These are phyloP conservation scores for Syzygium aqueum DNA, from an alignment of 345 rosid genomes.

Conservation along the genomic window DNA sequence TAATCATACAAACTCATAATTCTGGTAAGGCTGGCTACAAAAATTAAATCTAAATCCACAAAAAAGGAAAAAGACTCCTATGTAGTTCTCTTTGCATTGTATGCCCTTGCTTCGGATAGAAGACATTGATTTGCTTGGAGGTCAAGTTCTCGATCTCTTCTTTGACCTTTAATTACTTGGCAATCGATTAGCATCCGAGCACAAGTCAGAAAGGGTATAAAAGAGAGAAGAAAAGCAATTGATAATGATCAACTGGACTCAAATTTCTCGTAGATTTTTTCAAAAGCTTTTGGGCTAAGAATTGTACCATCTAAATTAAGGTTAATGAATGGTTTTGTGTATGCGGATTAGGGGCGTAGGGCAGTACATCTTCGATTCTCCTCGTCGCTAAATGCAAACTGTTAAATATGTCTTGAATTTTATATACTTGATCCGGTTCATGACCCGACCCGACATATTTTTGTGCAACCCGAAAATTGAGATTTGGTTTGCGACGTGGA, in stretches of 20 bases:
- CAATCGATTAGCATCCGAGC: neutral
- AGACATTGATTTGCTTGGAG: neutral
- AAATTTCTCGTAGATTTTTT: neutral
- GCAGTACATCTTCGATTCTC: too few relatives aligned
- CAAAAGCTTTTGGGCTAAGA: neutral
- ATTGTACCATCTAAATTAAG: neutral
- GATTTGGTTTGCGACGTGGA: too few relatives aligned
- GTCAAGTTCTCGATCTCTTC: neutral
- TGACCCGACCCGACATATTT: too few relatives aligned
- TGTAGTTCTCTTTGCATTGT: neutral
- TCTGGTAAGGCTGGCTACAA: neutral
- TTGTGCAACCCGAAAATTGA: too few relatives aligned
- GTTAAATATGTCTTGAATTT: too few relatives aligned
- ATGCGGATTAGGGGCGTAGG: too few relatives aligned
- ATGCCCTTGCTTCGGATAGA: neutral
- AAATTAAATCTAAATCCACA: neutral
- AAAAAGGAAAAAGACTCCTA: neutral
- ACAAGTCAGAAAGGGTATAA: neutral
- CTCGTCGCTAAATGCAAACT: too few relatives aligned
- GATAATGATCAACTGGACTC: too few relatives aligned
- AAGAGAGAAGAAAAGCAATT: neutral
- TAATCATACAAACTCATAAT: neutral
- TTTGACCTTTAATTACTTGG: neutral
- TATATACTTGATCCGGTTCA: too few relatives aligned
- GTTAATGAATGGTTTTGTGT: too few relatives aligned